Evolutionary conservation across 305 asterid species (phyloP), one percentile per base, ranked within the genome.

Genomic region (Fraxinus sp.): DNA sequence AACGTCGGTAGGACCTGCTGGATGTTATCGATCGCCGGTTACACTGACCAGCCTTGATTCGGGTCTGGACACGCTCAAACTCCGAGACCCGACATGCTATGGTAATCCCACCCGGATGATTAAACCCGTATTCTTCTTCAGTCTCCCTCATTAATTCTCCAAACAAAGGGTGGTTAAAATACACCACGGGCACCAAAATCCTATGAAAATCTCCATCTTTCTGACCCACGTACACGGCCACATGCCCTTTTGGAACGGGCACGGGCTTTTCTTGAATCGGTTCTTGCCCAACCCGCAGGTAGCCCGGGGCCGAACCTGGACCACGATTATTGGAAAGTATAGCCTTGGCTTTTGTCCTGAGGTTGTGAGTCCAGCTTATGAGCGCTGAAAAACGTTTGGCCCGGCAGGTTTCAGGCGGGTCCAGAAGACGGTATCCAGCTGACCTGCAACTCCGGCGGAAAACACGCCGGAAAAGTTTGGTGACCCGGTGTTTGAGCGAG

Each of bases 181-280:
- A 96, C 68, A 93, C 88, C 32, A 94, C 92, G 3, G 99, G 99
- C 55, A 96, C 98, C 62, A 91, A 81, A n/a, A 93, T 88, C 89
- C 96, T 83, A 86, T 87, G 80, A 32, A 86, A 90, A 20, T 92
- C 97, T 0, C 97, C 97, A 24, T 87, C 97, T 72, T 88, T 88
- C 72, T 88, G 93, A 0, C 99, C 98, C 80, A 96, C 98, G 20
- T 94, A 96, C 1, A 96, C 95, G 84, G 98, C 97, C 86, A 90
- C 52, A 1, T 93, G 90, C 46, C 99, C 99, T 74, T 91, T 93
- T 39, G 97, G 98, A 9, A 91, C 87, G 1, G 78, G 76, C 1
- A 14, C 88, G 39, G 87, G 79, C 37, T 81, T 79, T 1, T 81
- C 86, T 44, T 14, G 32, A 68, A 52, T 41, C 78, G 92, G 90